A percentile compares a stretch with the other conserved stretches of the same genome.
phyloP scores from a whole-genome alignment of 164 flowering plant species.

The Dillenia turbinata region DNA sequence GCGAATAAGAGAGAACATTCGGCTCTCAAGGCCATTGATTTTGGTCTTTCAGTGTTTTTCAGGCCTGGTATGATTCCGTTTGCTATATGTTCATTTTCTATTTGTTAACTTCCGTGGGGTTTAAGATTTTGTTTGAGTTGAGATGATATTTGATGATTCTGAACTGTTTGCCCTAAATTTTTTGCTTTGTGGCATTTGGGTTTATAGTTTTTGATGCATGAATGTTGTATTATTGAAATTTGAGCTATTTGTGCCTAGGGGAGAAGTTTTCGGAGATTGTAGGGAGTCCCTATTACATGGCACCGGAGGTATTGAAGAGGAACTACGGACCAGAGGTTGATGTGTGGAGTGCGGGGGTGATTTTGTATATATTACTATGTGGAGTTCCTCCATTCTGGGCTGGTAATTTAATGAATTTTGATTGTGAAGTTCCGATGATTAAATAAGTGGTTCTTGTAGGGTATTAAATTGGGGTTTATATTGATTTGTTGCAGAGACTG shows the following conservation, averaged over 20 bases:
- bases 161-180: no score
- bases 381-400: slow-evolving; percentile 99
- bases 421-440: no score
- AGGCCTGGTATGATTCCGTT: slow-evolving; percentile 43
- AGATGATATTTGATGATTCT: no score
- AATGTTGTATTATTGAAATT: background rate
- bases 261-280: slow-evolving; percentile 70
- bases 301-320: slow-evolving; percentile 92
- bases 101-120: no score
- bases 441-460: background rate
- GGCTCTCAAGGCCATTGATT: slow-evolving; percentile 82
- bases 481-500: slow-evolving; percentile 52
- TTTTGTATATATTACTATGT: slow-evolving; percentile 71
- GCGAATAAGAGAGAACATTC: slow-evolving; percentile 87
- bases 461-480: background rate
- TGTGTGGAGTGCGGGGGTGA: slow-evolving; percentile 89
- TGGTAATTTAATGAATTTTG: slow-evolving; percentile 29
- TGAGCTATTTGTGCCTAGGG: slow-evolving; percentile 17
- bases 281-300: slow-evolving; percentile 99
- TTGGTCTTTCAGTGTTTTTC: slow-evolving; percentile 89
- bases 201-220: slow-evolving; percentile 7
- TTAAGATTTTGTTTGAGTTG: no score
- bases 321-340: slow-evolving; percentile 93
- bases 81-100: background rate
- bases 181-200: background rate